Base-by-base conservation (phyloP, 768 basidiomycete species). In the Xanthoconium stramineum region DNA sequence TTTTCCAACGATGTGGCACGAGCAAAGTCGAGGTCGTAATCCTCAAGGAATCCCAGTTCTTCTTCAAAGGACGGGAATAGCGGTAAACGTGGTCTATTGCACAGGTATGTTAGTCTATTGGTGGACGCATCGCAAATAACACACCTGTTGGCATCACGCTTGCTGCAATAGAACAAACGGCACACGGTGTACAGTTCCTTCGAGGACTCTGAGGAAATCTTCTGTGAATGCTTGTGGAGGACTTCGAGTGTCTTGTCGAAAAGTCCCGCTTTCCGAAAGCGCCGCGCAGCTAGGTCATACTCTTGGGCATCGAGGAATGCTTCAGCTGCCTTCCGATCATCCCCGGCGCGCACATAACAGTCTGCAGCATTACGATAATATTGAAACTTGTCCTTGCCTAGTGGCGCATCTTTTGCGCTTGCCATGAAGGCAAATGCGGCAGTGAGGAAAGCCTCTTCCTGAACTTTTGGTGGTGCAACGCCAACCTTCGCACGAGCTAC, bases 221-320 rank as follows among this genome's bases (percentile, higher is more conserved):
- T 51, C 1, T 58, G 46, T 13, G 63, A 36, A 56, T 82, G 64
- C 0, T 55, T 40, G n/a, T 73, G 56, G 15, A 86, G 72, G 13
- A 85, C 68, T 3, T 71, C 62, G 0, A 83, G 70, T 0, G 84
- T 83, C 45, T 84, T 75, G 42, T 82, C 80, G 49, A 86, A 85
- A 30, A 63, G 63, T 1, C 77, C 79, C 1, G 71, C 69, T 52
- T 80, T 76, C 15, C 80, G 74, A 55, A 77, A 86, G 17, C 74
- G 68, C 52, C 72, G 69, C 1, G 79, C 80, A 2, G 81, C 77
- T 2, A 67, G 58, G 5, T 73, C 71, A 53, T 74, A 84, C 44
- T 80, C 74, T 29, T 71, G 62, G 2, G 78, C 80, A 0, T 69
- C 54, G 5, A 72, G 50, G 59, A 79, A 84, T 6, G 67, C 72